Conservation (phyloP, 306 rosid species). For the Psophocarpus tetragonolobus region DNA sequence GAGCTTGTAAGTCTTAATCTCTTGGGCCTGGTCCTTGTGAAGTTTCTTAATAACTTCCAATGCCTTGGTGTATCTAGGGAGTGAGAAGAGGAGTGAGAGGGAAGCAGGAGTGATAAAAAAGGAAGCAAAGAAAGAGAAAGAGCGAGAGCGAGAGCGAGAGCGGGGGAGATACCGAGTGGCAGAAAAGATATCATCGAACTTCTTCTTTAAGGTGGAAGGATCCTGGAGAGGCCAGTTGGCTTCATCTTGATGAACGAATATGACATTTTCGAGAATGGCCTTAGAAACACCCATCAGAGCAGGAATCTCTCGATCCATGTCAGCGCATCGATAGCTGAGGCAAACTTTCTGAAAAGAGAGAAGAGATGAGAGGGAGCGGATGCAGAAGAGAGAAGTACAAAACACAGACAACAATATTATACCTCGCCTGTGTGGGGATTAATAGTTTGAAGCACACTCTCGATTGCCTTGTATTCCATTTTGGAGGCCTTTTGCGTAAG, state of each 20-base stretch:
- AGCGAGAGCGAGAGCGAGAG: not conserved
- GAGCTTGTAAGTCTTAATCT: constrained; percentile 84
- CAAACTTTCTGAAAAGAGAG: constrained; percentile 66
- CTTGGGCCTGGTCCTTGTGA: constrained; percentile 90
- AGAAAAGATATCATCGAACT: constrained; percentile 94
- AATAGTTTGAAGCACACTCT: constrained; percentile 94
- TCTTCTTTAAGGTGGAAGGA: constrained; percentile 90
- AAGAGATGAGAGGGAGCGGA: constrained; percentile 32
- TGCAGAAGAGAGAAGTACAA: constrained; percentile 17
- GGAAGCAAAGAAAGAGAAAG: not conserved
- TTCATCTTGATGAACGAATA: constrained; percentile 97
- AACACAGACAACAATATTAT: not conserved
- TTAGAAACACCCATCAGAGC: constrained; percentile 97
- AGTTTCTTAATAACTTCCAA: constrained; percentile 93
- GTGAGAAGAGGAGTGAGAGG: not conserved
- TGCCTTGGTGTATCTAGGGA: constrained; percentile 85
- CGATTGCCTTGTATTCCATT: constrained; percentile 95
- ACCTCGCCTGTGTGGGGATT: constrained; percentile 96
- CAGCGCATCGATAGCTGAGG: constrained; percentile 97
- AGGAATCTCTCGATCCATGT: constrained; percentile 89
- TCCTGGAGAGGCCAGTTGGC: constrained; percentile 99
- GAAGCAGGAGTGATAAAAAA: not conserved
- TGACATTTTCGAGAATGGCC: constrained; percentile 90
- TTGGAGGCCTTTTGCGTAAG: constrained; percentile 92
- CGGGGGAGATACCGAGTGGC: constrained; percentile 74